Evolutionary conservation across 257 asterid genomes (phyloP).

Genomic region (Solanum sitiens): DNA sequence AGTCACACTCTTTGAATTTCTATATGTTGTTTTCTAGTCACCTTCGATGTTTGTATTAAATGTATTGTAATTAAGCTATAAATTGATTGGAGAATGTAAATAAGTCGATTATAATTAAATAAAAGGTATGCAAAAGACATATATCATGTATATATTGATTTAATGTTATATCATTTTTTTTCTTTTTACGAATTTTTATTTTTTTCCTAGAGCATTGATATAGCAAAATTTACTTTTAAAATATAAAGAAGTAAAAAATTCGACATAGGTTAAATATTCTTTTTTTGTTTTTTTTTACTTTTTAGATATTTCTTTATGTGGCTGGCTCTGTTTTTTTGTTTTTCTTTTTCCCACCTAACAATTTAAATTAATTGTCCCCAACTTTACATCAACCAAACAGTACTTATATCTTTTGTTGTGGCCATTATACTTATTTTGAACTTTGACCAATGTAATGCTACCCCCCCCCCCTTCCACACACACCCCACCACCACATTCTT

Average conservation of each 20-base stretch:
- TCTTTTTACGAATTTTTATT: neutral
- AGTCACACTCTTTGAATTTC: rapidly evolving
- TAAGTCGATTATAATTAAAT: neutral
- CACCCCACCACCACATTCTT: neutral
- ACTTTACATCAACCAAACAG: neutral
- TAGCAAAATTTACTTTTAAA: neutral
- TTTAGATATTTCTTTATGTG: neutral
- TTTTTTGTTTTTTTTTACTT: no score
- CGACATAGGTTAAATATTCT: neutral
- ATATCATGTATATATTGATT: neutral
- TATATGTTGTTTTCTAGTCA: neutral
- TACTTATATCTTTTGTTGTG: neutral
- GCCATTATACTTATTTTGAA: neutral
- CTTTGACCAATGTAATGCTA: neutral
- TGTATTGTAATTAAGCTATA: neutral
- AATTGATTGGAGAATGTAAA: neutral
- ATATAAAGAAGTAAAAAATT: neutral
- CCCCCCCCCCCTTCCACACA: neutral
- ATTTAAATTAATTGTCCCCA: neutral
- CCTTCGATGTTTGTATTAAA: neutral
- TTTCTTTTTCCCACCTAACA: neutral
- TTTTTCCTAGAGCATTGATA: neutral
- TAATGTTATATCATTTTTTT: neutral
- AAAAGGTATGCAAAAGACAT: neutral
- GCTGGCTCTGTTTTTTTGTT: neutral